These are phyloP conservation scores for Clonostachys chloroleuca DNA, from an alignment of 2,329 filamentous ascomycete genomes.

Conservation along the genomic window DNA sequence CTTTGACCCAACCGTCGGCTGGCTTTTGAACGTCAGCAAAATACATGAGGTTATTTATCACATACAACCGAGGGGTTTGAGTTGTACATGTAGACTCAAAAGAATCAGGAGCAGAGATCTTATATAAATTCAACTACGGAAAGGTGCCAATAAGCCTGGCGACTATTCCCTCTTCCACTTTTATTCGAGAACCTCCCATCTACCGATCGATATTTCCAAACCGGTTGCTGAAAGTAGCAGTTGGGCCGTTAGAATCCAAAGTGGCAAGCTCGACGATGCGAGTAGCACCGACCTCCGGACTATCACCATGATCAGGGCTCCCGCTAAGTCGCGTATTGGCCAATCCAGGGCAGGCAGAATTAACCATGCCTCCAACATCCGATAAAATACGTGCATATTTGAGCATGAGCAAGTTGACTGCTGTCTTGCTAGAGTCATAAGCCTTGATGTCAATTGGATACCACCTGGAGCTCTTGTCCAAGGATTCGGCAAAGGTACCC, in stretches of 20 bases:
- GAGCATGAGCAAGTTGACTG: slow-evolving; percentile 17
- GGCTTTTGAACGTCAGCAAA: too few species aligned
- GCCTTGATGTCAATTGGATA: not conserved
- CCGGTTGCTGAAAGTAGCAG: slow-evolving; percentile 15
- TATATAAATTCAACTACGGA: too few species aligned
- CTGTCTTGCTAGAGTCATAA: slow-evolving; percentile 3
- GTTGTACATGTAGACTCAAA: too few species aligned
- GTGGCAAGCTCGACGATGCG: slow-evolving; percentile 21
- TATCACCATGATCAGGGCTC: slow-evolving; percentile 5
- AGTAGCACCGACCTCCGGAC: slow-evolving; percentile 17
- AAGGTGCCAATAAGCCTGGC: too few species aligned
- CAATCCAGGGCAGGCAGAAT: slow-evolving; percentile 28
- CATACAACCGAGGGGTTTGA: too few species aligned
- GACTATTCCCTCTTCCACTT: too few species aligned
- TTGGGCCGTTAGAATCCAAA: slow-evolving; percentile 17
- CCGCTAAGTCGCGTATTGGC: slow-evolving; percentile 19
- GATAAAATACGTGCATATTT: slow-evolving; percentile 23
- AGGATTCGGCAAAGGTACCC: slow-evolving; percentile 16
- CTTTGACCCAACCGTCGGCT: too few species aligned
- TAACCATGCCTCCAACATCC: slow-evolving; percentile 21
- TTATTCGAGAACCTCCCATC: not conserved
- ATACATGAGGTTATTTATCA: too few species aligned
- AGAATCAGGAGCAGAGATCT: too few species aligned
- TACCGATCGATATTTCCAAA: slow-evolving; percentile 7
- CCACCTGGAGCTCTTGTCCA: not conserved